Evolutionary conservation across 768 basidiomycete species (phyloP), one percentile per base, ranked within the genome.

Genomic region (Glaciozyma antarctica): DNA sequence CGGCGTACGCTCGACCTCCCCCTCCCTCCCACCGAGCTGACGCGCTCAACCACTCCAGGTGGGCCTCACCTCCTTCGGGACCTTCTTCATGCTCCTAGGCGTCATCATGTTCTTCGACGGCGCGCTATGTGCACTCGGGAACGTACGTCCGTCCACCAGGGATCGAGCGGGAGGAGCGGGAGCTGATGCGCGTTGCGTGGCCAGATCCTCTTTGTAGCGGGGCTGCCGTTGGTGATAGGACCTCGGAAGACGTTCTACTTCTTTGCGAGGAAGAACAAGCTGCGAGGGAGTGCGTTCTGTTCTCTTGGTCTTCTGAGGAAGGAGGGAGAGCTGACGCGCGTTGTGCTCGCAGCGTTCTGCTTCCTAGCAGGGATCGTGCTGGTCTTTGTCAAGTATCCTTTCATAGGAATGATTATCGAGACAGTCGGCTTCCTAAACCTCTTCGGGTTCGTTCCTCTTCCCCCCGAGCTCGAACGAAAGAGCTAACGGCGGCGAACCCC

Each of bases 161-260:
- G 34, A 15, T 32, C 30, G 52, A 53, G 52, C 24, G 30, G 16
- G 52, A 24, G 47, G 47, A 48, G 19, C 47, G n/a, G 56, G 56
- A 43, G 41, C 56, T 41, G 24, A 43, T 13, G 43, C 56, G 41
- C 28, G n/a, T 28, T 44, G 41, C 41, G 15, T n/a, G 26, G 32
- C 8, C 65, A 95, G 94, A 83, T 98, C 73, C 83, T 98, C 69
- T 99, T 99, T 81, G 77, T 99, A 48, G 85, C 88, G 3, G 95
- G 95, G 57, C 81, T 99, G 63, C 94, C 93, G 12, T 82, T 98
- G 68, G 94, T 98, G 79, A 98, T 99, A 70, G 95, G 91, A 7
- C 91, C 92, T 10, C 86, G 88, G 69, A 98, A 97, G 80, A 95
- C 92, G 24, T 93, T 95, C 79, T 90, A 90, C 78, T 98, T 99